These are phyloP conservation scores for Tetraselmis chui DNA, from an alignment of 139 green algal genomes.

Conservation along the genomic window DNA sequence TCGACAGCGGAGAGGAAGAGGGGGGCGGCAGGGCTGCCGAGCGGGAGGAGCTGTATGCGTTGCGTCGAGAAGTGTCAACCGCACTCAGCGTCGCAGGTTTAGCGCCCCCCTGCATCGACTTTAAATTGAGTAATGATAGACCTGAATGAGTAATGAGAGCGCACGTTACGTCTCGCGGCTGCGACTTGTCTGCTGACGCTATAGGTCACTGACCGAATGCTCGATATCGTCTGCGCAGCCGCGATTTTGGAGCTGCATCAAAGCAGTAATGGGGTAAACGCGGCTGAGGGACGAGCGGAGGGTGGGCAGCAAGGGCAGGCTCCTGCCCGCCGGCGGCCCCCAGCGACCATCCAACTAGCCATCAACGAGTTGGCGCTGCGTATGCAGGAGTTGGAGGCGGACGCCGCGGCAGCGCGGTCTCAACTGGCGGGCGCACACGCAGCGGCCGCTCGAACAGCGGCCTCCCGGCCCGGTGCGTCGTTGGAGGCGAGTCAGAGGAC, in stretches of 20 bases:
- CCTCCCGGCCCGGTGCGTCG: background rate
- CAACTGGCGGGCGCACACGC: background rate
- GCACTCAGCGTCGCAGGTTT: background rate
- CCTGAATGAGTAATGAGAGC: too few species aligned
- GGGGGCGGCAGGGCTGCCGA: too few species aligned
- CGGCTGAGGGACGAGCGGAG: too few species aligned
- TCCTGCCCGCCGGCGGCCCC: too few species aligned
- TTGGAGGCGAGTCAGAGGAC: background rate
- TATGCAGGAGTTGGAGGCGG: background rate
- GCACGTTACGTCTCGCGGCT: too few species aligned
- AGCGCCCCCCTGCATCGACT: too few species aligned
- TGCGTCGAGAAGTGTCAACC: background rate
- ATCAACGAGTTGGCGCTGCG: background rate
- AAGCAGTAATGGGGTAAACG: background rate
- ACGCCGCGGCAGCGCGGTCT: background rate
- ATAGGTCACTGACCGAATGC: too few species aligned
- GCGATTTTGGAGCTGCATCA: background rate
- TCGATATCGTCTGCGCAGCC: too few species aligned
- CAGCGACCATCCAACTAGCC: background rate
- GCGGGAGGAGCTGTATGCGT: background rate
- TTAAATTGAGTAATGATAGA: too few species aligned
- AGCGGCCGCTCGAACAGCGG: background rate
- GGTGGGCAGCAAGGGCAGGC: too few species aligned
- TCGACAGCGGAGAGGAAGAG: too few species aligned
- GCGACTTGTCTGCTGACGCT: too few species aligned